phyloP scores from a whole-genome alignment of 2,329 filamentous ascomycete genomes.

The Cercospora nicotianae region DNA sequence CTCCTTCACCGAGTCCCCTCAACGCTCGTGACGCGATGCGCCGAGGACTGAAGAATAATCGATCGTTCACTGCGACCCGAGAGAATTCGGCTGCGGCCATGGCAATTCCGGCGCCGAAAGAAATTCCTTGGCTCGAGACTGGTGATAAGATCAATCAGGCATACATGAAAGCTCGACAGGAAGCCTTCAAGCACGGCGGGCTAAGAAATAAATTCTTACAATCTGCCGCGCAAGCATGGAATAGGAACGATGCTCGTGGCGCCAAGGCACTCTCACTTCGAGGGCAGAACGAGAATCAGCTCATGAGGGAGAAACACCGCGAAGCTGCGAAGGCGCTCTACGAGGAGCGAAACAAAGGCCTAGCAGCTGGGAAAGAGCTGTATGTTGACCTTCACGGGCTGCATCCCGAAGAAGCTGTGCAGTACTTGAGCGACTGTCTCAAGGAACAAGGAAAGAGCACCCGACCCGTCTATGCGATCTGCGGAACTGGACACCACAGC shows the following conservation, averaged over 20 bases:
- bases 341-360: constrained; percentile 83
- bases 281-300: constrained; percentile 92
- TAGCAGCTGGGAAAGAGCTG: constrained; percentile 63
- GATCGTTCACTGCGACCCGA: constrained; percentile 61
- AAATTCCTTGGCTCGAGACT: constrained; percentile 95
- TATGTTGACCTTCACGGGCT: constrained; percentile 97
- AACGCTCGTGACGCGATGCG: constrained; percentile 54
- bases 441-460: constrained; percentile 73
- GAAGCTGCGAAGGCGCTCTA: constrained; percentile 91
- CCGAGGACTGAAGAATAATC: constrained; percentile 61
- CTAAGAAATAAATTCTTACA: constrained; percentile 96
- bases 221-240: constrained; percentile 97
- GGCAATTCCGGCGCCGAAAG: constrained; percentile 81
- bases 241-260: constrained; percentile 92
- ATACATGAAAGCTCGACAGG: constrained; percentile 90
- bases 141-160: constrained; percentile 87
- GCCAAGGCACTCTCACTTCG: constrained; percentile 92
- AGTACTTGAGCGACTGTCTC: constrained; percentile 86
- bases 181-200: constrained; percentile 96
- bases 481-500: constrained; percentile 93
- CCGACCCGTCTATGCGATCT: constrained; percentile 88
- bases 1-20: constrained; percentile 68
- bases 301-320: constrained; percentile 95
- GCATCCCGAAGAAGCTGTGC: constrained; percentile 95
- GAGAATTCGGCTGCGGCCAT: constrained; percentile 81